Conservation (phyloP, 805 yeast species). For the Candida fluviatilis region DNA sequence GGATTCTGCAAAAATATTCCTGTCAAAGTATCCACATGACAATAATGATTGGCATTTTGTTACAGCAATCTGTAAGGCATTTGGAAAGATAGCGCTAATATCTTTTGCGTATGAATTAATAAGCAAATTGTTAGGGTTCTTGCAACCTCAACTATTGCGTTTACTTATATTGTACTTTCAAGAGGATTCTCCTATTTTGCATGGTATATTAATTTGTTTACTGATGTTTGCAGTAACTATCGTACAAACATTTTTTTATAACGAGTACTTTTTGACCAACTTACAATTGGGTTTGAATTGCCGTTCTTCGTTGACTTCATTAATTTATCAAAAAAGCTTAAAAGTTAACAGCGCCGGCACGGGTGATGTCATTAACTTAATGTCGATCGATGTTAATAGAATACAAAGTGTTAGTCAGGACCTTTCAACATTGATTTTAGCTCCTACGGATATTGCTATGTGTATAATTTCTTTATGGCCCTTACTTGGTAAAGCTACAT, state of each 20-base stretch:
- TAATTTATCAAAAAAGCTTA: slow-evolving; percentile 69
- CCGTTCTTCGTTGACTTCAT: slow-evolving; percentile 60
- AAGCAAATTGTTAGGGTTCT: slow-evolving; percentile 37
- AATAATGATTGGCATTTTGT: slow-evolving; percentile 9
- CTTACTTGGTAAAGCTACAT: slow-evolving; percentile 54
- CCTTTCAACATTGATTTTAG: slow-evolving; percentile 51
- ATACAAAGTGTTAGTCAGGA: slow-evolving; percentile 57
- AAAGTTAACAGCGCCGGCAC: slow-evolving; percentile 60
- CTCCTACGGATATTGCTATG: slow-evolving; percentile 53
- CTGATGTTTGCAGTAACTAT: slow-evolving; percentile 62
- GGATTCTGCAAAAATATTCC: slow-evolving; percentile 13
- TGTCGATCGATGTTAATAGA: slow-evolving; percentile 71
- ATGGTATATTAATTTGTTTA: slow-evolving; percentile 61
- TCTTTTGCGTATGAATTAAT: slow-evolving; percentile 22
- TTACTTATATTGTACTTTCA: slow-evolving; percentile 59
- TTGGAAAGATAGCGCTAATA: slow-evolving; percentile 19
- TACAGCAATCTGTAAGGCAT: slow-evolving; percentile 19
- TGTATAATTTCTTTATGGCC: slow-evolving; percentile 53
- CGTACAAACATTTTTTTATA: slow-evolving; percentile 56
- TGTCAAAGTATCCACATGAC: slow-evolving; percentile 12
- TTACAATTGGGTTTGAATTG: slow-evolving; percentile 61
- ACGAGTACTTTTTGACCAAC: slow-evolving; percentile 60
- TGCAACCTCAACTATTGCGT: slow-evolving; percentile 82
- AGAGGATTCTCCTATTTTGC: slow-evolving; percentile 41
- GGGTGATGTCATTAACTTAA: slow-evolving; percentile 76